These are phyloP conservation scores for Nosema muscidifuracis DNA, from an alignment of 371 early-diverging fungal genomes.

Conservation along the genomic window DNA sequence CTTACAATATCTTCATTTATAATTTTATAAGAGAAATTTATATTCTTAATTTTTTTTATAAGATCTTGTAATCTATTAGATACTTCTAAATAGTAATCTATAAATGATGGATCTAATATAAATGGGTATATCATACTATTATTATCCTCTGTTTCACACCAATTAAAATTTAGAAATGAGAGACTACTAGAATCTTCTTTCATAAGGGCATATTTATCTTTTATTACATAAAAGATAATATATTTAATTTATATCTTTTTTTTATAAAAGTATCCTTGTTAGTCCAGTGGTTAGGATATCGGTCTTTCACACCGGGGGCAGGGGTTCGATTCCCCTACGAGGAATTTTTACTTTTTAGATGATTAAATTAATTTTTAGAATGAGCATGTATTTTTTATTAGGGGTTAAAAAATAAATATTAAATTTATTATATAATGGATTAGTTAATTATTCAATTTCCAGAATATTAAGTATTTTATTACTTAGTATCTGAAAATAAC, in stretches of 20 bases:
- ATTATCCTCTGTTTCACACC: background rate
- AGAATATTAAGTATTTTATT: no score
- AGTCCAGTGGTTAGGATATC: conserved; percentile 50
- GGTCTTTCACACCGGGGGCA: conserved; percentile 48
- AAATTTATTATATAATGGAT: no score
- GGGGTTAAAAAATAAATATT: no score
- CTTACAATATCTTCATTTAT: background rate
- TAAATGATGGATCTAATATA: conserved; percentile 8
- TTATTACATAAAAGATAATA: background rate
- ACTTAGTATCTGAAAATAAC: no score
- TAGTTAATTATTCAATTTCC: no score
- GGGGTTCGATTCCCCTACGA: conserved; percentile 49
- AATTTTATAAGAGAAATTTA: conserved; percentile 26
- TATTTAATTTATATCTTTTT: background rate
- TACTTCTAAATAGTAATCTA: conserved; percentile 27
- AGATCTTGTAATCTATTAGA: conserved; percentile 1
- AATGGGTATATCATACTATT: background rate
- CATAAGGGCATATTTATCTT: no score
- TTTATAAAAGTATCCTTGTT: conserved; percentile 20
- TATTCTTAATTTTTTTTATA: conserved; percentile 15
- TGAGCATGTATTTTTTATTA: no score
- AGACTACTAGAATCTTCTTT: conserved; percentile 3
- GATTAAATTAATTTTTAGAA: no score
- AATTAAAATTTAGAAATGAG: conserved; percentile 16
- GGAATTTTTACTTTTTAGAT: conserved; percentile 23